Conservation (phyloP, 371 early-diverging fungal species). For the Blyttiomyces sp. region DNA sequence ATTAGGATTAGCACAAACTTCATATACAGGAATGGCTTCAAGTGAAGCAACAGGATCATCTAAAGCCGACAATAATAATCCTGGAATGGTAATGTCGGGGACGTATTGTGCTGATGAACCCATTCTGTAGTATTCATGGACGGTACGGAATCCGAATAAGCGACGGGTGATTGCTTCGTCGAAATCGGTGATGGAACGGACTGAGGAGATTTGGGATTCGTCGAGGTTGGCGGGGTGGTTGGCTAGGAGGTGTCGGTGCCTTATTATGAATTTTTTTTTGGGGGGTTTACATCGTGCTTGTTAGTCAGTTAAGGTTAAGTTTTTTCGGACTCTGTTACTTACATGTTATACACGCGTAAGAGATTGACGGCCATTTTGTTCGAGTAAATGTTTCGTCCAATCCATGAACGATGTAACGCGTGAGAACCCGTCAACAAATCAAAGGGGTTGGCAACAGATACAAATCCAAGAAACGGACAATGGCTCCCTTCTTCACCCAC, state of each 20-base stretch:
- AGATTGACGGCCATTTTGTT: conserved; percentile 68
- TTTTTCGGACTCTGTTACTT: too few species aligned
- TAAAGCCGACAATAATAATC: conserved; percentile 50
- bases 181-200: conserved; percentile 62
- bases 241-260: too few species aligned
- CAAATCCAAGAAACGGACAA: conserved; percentile 69
- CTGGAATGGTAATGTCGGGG: conserved; percentile 47
- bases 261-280: conserved; percentile 30
- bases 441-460: conserved; percentile 85
- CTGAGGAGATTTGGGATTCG: not conserved
- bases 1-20: conserved; percentile 72
- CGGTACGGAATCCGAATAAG: conserved; percentile 70
- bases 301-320: too few species aligned
- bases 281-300: too few species aligned
- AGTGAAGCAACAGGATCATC: conserved; percentile 89
- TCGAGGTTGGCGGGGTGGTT: not conserved
- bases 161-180: conserved; percentile 73
- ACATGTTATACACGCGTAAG: conserved; percentile 59
- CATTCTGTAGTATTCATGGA: conserved; percentile 80
- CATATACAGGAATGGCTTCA: conserved; percentile 72
- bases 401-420: conserved; percentile 45
- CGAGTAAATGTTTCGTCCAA: conserved; percentile 63
- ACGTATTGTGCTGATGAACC: conserved; percentile 73
- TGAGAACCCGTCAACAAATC: conserved; percentile 47
- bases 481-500: conserved; percentile 80